These are phyloP conservation scores for Carex littledalei DNA, from an alignment of 176 grass and related monocot species.

Conservation along the genomic window DNA sequence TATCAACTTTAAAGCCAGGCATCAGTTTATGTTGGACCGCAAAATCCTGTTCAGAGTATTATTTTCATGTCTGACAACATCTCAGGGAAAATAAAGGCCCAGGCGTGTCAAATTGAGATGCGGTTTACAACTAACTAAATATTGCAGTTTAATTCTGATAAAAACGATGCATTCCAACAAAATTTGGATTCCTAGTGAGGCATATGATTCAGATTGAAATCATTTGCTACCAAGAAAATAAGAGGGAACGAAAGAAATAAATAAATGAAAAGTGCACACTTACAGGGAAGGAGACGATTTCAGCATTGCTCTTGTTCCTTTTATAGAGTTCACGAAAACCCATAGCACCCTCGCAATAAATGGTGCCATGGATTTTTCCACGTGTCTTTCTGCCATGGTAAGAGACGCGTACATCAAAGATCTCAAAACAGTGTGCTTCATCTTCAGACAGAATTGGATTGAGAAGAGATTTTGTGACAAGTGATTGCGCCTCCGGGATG, in stretches of 20 bases:
- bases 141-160: neutral
- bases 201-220: neutral
- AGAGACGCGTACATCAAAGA: slow-evolving; percentile 2
- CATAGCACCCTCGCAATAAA: neutral
- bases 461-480: neutral
- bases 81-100: neutral
- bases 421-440: neutral
- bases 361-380: neutral
- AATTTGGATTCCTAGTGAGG: neutral
- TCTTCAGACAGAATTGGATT: neutral
- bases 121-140: neutral
- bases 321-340: neutral
- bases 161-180: neutral
- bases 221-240: neutral
- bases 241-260: neutral
- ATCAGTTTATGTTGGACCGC: neutral
- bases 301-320: neutral
- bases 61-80: neutral
- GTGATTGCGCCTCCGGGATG: neutral
- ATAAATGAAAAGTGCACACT: neutral
- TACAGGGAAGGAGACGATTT: slow-evolving; percentile 1
- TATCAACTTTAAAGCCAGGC: neutral
- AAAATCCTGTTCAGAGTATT: neutral
- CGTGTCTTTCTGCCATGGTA: neutral
- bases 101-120: neutral